Evolutionary conservation across 2,329 filamentous ascomycete species (phyloP).

Genomic region (Exophiala aquamarina): DNA sequence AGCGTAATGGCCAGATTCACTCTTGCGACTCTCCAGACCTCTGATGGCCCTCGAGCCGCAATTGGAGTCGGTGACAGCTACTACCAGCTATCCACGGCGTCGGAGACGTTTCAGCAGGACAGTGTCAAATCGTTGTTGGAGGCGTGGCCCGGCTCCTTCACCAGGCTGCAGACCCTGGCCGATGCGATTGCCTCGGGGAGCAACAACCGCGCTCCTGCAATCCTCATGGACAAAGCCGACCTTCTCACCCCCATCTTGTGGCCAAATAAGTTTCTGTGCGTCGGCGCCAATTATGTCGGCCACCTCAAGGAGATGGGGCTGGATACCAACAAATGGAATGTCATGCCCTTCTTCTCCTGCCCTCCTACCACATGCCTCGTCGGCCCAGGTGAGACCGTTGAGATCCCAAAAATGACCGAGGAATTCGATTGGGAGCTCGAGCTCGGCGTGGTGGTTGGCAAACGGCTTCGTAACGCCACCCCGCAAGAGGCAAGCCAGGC

Average conservation of each 20-base stretch:
- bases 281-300: slow-evolving; percentile 10
- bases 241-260: slow-evolving; percentile 5
- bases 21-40: slow-evolving; percentile 7
- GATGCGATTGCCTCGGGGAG: too few species aligned
- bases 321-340: slow-evolving; percentile 89
- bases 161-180: too few species aligned
- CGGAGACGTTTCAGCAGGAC: neutral
- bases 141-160: neutral
- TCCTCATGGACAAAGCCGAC: neutral
- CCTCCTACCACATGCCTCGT: slow-evolving; percentile 10
- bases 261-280: slow-evolving; percentile 7
- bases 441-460: slow-evolving; percentile 6
- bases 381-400: slow-evolving; percentile 6
- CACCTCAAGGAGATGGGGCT: slow-evolving; percentile 11
- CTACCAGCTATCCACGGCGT: slow-evolving; percentile 8
- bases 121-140: neutral
- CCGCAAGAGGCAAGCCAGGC: neutral
- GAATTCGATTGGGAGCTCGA: slow-evolving; percentile 12
- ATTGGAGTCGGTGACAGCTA: slow-evolving; percentile 5
- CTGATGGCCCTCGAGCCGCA: slow-evolving; percentile 2
- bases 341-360: slow-evolving; percentile 63
- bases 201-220: too few species aligned
- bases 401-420: slow-evolving; percentile 4
- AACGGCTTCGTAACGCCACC: slow-evolving; percentile 2
- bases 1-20: slow-evolving; percentile 9